Base-by-base conservation (phyloP, 805 yeast genomes). In the Myxozyma mucilagina region DNA sequence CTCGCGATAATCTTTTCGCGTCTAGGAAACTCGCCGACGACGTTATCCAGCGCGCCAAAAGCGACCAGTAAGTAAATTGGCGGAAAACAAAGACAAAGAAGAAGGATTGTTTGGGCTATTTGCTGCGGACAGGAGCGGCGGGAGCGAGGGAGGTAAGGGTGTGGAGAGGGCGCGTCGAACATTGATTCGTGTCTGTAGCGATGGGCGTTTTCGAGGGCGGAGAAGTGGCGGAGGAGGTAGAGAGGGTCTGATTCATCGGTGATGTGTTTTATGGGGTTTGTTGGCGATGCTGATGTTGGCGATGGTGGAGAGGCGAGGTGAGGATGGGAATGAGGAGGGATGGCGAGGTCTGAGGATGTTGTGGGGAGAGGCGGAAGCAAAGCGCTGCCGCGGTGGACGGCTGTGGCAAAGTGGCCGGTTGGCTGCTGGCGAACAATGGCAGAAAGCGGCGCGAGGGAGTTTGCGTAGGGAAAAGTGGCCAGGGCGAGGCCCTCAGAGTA, bases 1-100 rank as follows among this genome's bases (percentile, higher is more conserved):
- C 78, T 57, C 16, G 78, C 73, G 1, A 63, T 59, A 9, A 66
- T 59, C 73, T 77, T 70, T 65, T 64, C 64, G 10, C 64, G 20
- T 32, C 68, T 59, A 38, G 75, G 72, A 1, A 76, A 59, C 36
- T 65, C 68, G 5, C 80, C 80, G 3, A 69, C 60, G 3, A 65
- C 61, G 4, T 56, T 36, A 58, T 76, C 80, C 42, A 75, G 67
- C 60, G 67, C 71, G 7, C 80, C 80, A 1, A 68, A 57, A n/a
- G 73, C 76, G 45, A 76, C 61, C 5, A 77, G 70, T 39, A 77
- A 57, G 77, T 77, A 76, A 31, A 70, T 53, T 16, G 79, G 79
- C 2, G 80, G 80, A 61, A 76, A 75, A 29, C 66, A 35, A 0
- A 64, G 14, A 47, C 70, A 72, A 16, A 47, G 59, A 1, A 57